Conservation (phyloP, 2,329 filamentous ascomycete genomes). For the Apiospora kogelbergensis region DNA sequence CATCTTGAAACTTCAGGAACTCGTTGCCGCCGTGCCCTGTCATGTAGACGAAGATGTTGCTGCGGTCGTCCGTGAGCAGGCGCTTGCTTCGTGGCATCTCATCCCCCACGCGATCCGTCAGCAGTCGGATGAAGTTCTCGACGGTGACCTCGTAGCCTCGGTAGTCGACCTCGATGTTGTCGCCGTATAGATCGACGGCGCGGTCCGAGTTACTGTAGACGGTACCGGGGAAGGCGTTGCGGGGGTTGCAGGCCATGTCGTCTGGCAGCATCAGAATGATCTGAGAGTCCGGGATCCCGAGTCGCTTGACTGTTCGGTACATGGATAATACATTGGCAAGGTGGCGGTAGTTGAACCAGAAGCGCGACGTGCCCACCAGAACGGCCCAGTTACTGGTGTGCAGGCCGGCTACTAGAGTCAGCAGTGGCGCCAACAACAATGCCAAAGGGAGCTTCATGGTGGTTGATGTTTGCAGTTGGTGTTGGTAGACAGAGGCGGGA, state of each 20-base stretch:
- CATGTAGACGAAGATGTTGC: constrained; percentile 99
- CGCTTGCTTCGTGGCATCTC: constrained; percentile 95
- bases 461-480: background rate
- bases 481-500: background rate
- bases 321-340: constrained; percentile 96
- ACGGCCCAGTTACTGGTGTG: constrained; percentile 99
- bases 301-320: constrained; percentile 95
- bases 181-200: constrained; percentile 92
- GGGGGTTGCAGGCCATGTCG: constrained; percentile 99
- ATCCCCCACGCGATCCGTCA: constrained; percentile 91
- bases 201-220: constrained; percentile 98
- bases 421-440: constrained; percentile 43
- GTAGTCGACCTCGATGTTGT: constrained; percentile 99
- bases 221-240: constrained; percentile 95
- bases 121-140: constrained; percentile 93
- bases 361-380: constrained; percentile 95
- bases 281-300: constrained; percentile 96
- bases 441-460: constrained; percentile 56
- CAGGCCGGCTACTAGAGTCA: constrained; percentile 55
- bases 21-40: constrained; percentile 97
- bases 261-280: constrained; percentile 99
- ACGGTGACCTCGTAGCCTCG: constrained; percentile 97
- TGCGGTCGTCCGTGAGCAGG: constrained; percentile 88
- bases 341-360: constrained; percentile 99
- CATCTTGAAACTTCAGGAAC: constrained; percentile 97